Evolutionary conservation across 1,284 basidiomycete species (phyloP).

Genomic region (Retiboletus fuscus): DNA sequence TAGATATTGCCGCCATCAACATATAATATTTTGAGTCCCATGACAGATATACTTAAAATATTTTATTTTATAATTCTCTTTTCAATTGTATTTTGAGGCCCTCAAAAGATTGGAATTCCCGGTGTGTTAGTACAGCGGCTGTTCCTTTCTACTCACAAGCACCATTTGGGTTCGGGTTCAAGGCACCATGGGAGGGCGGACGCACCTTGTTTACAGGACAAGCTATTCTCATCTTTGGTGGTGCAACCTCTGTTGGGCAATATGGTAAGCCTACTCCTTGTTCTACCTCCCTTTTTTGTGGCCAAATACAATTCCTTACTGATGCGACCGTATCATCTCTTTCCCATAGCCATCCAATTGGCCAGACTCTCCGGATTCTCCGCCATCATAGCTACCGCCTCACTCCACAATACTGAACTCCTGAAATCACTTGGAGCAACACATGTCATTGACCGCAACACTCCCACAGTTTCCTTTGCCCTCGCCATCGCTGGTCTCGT

Average conservation of each 20-base stretch:
- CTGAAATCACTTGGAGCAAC: slow-evolving; percentile 48
- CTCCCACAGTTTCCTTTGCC: no score
- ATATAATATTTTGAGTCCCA: no score
- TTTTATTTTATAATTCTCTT: no score
- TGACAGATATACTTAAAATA: no score
- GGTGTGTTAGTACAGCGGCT: slow-evolving; percentile 2
- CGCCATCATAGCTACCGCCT: slow-evolving; percentile 44
- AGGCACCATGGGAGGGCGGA: neutral
- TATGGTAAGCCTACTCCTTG: slow-evolving; percentile 33
- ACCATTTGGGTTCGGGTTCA: slow-evolving; percentile 24
- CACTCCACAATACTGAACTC: slow-evolving; percentile 42
- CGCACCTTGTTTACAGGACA: slow-evolving; percentile 33
- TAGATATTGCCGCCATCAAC: no score
- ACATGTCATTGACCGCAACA: slow-evolving; percentile 22
- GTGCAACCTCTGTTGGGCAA: slow-evolving; percentile 50
- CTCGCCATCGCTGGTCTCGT: no score
- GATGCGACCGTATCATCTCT: no score
- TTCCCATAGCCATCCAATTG: slow-evolving; percentile 43
- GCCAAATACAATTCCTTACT: no score
- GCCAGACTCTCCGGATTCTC: slow-evolving; percentile 44
- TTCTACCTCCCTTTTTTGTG: no score
- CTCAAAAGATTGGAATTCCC: no score
- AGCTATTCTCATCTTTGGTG: slow-evolving; percentile 49
- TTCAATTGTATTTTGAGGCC: no score
- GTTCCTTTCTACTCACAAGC: slow-evolving; percentile 10